Conservation (phyloP, 148 eudicot species). For the Diospyros lotus region DNA sequence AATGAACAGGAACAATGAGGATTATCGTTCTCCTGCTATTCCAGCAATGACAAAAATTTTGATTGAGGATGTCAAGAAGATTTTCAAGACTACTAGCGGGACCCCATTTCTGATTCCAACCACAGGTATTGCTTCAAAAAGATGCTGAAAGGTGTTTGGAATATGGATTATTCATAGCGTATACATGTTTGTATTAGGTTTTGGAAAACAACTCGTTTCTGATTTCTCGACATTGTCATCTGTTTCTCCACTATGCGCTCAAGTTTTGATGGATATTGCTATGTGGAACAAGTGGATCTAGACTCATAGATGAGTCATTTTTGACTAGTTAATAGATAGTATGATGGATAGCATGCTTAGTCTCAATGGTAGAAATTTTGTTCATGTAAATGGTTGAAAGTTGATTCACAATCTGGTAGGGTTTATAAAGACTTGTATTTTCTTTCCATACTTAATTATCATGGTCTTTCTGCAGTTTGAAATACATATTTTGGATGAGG, state of each 20-base stretch:
- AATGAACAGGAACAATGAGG: constrained; percentile 97
- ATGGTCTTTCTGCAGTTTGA: background rate
- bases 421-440: background rate
- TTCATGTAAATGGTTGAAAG: background rate
- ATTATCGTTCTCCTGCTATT: constrained; percentile 94
- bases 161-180: background rate
- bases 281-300: background rate
- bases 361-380: background rate
- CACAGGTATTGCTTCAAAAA: constrained; percentile 53
- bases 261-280: background rate
- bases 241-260: background rate
- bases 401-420: background rate
- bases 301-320: background rate
- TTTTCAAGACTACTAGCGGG: constrained; percentile 89
- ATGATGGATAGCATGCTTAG: background rate
- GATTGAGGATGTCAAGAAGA: constrained; percentile 94
- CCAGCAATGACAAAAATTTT: constrained; percentile 80
- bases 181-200: background rate
- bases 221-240: background rate
- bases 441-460: too few relatives aligned
- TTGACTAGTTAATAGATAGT: background rate
- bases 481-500: background rate
- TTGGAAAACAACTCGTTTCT: background rate
- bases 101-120: constrained; percentile 90
- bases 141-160: background rate